Evolutionary conservation across 2,329 filamentous ascomycete species (phyloP), one percentile per base, ranked within the genome.

Genomic region (Harringtonia lauricola): DNA sequence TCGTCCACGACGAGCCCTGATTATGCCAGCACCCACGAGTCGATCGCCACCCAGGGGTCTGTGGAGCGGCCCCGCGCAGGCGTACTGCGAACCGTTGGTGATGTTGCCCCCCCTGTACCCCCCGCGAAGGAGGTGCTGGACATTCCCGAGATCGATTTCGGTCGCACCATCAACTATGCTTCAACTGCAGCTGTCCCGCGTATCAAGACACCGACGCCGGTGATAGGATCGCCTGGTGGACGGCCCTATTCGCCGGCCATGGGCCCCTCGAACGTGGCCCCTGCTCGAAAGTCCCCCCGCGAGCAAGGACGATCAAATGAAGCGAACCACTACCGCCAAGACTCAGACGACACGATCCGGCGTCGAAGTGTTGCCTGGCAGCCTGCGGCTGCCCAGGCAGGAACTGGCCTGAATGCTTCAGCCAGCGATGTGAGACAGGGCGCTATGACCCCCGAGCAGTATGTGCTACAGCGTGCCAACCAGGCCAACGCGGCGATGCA

Each of bases 71-170:
- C 84, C 15, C 75, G 90, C 49, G 83, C 84, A 50, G 89, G 89
- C 39, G 79, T 89, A 8, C 67, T 90, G 57, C 88, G 83, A 58
- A 87, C 83, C 2, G 80, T 89, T 12, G 88, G 86, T 4, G 67
- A 68, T n/a, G 54, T 56, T 5, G n/a, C 35, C 1, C 26, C 45
- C 1, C 31, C 38, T 2, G 4, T 26, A 13, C 37, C 13, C 8
- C 38, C 14, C 21, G 24, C 39, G 10, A n/a, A 39, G 7, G 41
- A 58, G 1, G 57, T 66, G 14, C 68, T 74, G 21, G 71, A 77
- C 45, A 79, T 94, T 47, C 86, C 86, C 1, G 65, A 72, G 5
- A 76, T 95, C 49, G 81, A 95, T 59, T 95, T 95, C 62, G 90
- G 90, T 0, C 86, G 82, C 7, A 95, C 89, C 0, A 65, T 86